Base-by-base conservation (phyloP, 768 basidiomycete genomes). In the Agaricus blazei region DNA sequence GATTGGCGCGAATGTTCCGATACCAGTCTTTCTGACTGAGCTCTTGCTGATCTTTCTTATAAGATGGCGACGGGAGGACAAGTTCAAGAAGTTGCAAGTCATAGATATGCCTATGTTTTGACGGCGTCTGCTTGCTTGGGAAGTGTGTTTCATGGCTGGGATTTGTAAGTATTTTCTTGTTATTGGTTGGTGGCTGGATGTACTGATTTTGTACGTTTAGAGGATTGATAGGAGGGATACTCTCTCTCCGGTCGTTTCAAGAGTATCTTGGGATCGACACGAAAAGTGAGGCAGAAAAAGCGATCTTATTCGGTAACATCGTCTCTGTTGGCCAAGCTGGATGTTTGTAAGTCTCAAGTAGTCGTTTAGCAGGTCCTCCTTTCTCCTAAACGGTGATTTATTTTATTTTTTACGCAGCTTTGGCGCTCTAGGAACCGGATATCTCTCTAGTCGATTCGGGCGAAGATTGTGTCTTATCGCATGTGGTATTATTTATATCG, bases 71-170 rank as follows among this genome's bases (percentile, higher is more conserved):
- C 34, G 57, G 64, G 51, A 48, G 52, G 54, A 0, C 59, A 59
- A 24, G 54, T 75, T 15, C 52, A 62, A 3, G 53, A 65, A 7
- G 12, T 70, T 19, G 61, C 60, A 26, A 66, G 62, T 34, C 70
- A 74, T 60, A 71, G 74, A 44, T 77, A 79, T 65, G 76, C 77
- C 2, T 80, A 80, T 55, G 52, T 68, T 3, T 68, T 80, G 15
- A 70, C 79, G 6, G 50, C 69, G 15, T 77, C 77, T 11, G 78
- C 76, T 0, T 65, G 76, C 1, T 69, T 77, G 69, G 79, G 77
- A 9, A 76, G 75, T 38, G 70, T 80, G 19, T 79, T 77, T 66
- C 78, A 67, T 48, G 79, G 77, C 15, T 78, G 77, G 75, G 78
- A 81, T 54, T 70, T 72, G 71, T 69, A 49, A 49, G 66, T 61